Conservation (phyloP, 2,329 filamentous ascomycete genomes). For the Epichloe coenophiala region DNA sequence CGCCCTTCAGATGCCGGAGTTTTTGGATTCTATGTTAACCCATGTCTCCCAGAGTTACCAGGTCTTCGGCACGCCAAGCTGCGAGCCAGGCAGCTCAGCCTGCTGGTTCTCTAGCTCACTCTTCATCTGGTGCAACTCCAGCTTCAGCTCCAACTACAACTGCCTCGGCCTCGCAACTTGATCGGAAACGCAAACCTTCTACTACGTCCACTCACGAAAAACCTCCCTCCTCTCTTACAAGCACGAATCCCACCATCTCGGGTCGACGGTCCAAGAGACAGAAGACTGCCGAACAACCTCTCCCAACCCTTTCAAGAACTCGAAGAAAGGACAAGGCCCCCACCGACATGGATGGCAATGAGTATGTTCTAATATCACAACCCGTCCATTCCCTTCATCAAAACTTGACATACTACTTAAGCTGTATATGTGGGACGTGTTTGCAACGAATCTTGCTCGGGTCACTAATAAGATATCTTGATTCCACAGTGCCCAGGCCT, state of each 20-base stretch:
- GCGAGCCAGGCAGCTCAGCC: constrained; percentile 44
- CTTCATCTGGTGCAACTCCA: constrained; percentile 14
- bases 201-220: constrained; percentile 29
- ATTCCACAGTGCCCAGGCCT: constrained; percentile 19
- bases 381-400: too few relatives aligned
- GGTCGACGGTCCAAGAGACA: constrained; percentile 57
- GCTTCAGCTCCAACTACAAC: constrained; percentile 7
- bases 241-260: constrained; percentile 20
- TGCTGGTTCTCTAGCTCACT: constrained; percentile 26
- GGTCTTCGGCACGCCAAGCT: constrained; percentile 85
- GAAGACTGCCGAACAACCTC: constrained; percentile 42
- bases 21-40: constrained; percentile 32
- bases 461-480: constrained; percentile 5
- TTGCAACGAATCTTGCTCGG: background rate
- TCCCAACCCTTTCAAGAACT: constrained; percentile 28
- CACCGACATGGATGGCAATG: constrained; percentile 59
- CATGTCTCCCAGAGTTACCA: constrained; percentile 95
- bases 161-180: constrained; percentile 28
- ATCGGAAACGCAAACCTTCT: constrained; percentile 66
- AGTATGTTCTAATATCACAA: constrained; percentile 31
- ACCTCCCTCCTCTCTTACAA: constrained; percentile 21
- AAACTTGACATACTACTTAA: background rate
- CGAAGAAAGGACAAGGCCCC: constrained; percentile 47
- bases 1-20: constrained; percentile 12
- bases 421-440: background rate